phyloP scores from a whole-genome alignment of 495 filamentous ascomycete species.

The Elaphomyces granulatus region DNA sequence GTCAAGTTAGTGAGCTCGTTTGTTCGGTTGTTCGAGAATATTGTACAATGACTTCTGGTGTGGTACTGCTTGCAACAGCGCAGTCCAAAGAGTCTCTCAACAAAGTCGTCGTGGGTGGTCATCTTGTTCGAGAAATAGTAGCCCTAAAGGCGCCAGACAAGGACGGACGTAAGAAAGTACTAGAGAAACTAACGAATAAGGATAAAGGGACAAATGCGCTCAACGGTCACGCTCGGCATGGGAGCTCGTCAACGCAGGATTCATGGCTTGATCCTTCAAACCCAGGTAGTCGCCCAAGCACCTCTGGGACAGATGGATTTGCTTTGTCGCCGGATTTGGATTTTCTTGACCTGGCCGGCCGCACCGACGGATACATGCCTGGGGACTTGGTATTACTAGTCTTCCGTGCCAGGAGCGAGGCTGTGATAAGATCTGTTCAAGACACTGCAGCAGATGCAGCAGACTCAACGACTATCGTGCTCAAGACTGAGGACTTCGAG shows the following conservation, averaged over 20 bases:
- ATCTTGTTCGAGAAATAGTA: constrained; percentile 72
- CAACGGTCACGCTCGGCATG: constrained; percentile 25
- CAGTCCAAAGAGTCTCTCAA: constrained; percentile 82
- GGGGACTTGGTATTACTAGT: constrained; percentile 80
- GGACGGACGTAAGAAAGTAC: constrained; percentile 65
- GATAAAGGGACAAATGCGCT: constrained; percentile 22
- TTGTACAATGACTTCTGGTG: constrained; percentile 56
- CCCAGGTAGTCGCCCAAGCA: constrained; percentile 30
- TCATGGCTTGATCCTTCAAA: constrained; percentile 60
- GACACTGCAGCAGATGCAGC: constrained; percentile 19
- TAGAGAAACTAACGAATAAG: constrained; percentile 48
- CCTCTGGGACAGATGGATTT: constrained; percentile 45
- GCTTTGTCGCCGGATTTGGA: constrained; percentile 62
- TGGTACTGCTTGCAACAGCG: constrained; percentile 81
- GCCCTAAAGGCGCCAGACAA: constrained; percentile 80
- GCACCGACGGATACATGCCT: constrained; percentile 95
- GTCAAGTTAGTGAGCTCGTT: constrained; percentile 81
- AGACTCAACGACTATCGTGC: constrained; percentile 36
- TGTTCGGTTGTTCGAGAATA: constrained; percentile 72
- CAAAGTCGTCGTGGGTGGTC: constrained; percentile 62
- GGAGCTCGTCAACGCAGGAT: constrained; percentile 31
- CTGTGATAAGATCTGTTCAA: constrained; percentile 57
- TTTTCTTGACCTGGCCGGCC: constrained; percentile 79
- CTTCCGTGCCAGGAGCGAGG: constrained; percentile 78
- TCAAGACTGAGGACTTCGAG: constrained; percentile 62